A percentile compares a stretch with the other conserved stretches of the same genome.
These are phyloP conservation scores for Aphanomyces stellatus DNA, from an alignment of 352 stramenopile genomes.

Conservation along the genomic window DNA sequence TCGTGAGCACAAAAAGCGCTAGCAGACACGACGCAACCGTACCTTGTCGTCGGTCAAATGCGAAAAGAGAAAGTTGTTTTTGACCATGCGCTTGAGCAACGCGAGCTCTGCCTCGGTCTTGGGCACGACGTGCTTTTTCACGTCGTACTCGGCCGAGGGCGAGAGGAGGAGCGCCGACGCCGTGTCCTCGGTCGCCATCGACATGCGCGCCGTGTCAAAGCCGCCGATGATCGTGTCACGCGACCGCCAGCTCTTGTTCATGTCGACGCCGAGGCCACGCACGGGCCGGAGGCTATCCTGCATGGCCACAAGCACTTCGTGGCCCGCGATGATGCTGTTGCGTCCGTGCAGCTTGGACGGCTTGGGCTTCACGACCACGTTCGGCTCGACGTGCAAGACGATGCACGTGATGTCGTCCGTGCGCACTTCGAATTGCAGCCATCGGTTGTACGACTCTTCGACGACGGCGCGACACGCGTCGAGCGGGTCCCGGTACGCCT, in stretches of 20 bases:
- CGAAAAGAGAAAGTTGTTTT: slow-evolving; percentile 90
- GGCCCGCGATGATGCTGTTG: slow-evolving; percentile 75
- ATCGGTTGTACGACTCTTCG: slow-evolving; percentile 89
- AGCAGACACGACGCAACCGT: no score
- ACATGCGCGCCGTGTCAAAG: slow-evolving; percentile 67
- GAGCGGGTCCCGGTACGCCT: slow-evolving; percentile 74
- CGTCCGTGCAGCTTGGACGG: slow-evolving; percentile 40
- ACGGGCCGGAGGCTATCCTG: slow-evolving; percentile 47
- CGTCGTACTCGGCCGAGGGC: slow-evolving; percentile 26
- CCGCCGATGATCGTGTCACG: slow-evolving; percentile 81
- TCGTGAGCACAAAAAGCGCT: no score
- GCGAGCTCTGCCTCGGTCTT: slow-evolving; percentile 77
- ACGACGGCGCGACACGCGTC: slow-evolving; percentile 86
- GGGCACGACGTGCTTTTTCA: slow-evolving; percentile 26
- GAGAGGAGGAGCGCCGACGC: slow-evolving; percentile 25
- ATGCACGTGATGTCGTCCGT: slow-evolving; percentile 93
- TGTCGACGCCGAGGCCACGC: slow-evolving; percentile 35
- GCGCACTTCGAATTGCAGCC: slow-evolving; percentile 90
- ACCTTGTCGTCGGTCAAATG: slow-evolving; percentile 85
- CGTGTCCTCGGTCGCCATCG: slow-evolving; percentile 37
- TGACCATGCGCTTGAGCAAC: slow-evolving; percentile 82
- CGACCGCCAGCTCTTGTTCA: slow-evolving; percentile 42
- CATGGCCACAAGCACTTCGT: slow-evolving; percentile 77
- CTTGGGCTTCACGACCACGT: slow-evolving; percentile 27
- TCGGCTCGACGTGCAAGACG: slow-evolving; percentile 69